Base-by-base conservation (phyloP, 176 grass and related monocot genomes). In the Juncus effusus region DNA sequence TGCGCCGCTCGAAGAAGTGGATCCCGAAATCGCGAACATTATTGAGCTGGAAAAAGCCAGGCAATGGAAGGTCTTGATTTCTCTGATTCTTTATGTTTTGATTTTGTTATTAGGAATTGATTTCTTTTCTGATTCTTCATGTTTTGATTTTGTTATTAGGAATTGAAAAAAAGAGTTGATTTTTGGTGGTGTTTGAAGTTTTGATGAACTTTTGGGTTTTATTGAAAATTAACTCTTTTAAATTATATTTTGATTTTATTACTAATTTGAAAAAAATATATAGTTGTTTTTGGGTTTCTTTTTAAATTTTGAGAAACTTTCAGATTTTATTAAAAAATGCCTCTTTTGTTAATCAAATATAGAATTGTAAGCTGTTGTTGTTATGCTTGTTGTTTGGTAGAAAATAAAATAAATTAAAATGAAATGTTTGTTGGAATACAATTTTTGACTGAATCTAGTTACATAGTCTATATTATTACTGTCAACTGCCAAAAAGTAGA, bases 31-130 rank as follows among this genome's bases (percentile, higher is more conserved):
- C 36, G 61, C 65, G 19, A 80, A 99, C 57, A 99, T 99, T 67
- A 99, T 99, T 63, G 94, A 99, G 85, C 85, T 74, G 57, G 94
- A 99, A 74, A 99, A 99, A 64, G 82, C 85, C 40, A 83, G 94
- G 66, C 94, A 99, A 82, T 99, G 94, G 89, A 99, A 99, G 94
- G 94, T 97, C 13, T 57, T 60, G 4, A 61, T 52, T 61, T 54
- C 16, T 42, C 14, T 54, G 37, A 8, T n/a, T n/a, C n/a, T n/a
- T 14, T 1, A n/a, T 49, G 6, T 53, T 51, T 8, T 6, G 4
- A 50, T 69, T 60, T 44, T 45, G 19, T 10, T 11, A n/a, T n/a
- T n/a, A n/a, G n/a, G n/a, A n/a, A n/a, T n/a, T n/a, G n/a, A n/a
- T n/a, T 54, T 16, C 13, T 61, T 54, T 41, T 42, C 15, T 54